Conservation (phyloP, 345 rosid species). For the Murraya paniculata region DNA sequence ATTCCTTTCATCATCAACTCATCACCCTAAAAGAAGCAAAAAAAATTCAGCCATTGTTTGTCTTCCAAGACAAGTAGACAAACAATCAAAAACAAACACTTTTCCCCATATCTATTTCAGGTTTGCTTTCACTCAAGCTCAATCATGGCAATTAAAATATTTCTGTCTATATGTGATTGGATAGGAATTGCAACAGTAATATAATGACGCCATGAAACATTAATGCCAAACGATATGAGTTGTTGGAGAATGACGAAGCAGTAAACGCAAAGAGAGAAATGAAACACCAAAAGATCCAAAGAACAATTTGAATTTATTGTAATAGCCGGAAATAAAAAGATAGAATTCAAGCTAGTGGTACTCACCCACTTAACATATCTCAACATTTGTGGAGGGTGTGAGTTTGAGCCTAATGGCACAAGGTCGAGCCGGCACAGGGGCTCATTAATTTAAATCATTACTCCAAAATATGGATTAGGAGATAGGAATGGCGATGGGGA, state of each 20-base stretch:
- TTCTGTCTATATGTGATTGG: not conserved
- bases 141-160: not conserved
- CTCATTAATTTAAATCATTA: no score
- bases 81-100: not conserved
- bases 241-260: not conserved
- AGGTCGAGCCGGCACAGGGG: no score
- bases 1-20: not conserved
- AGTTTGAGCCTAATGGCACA: no score
- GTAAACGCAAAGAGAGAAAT: no score
- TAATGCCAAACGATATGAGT: not conserved
- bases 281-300: no score
- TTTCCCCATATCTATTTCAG: not conserved
- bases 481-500: no score
- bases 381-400: no score
- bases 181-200: not conserved
- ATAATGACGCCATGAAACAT: not conserved
- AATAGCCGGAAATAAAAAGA: no score
- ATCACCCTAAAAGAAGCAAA: conserved; percentile 12
- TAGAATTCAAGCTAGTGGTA: no score
- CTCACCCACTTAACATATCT: no score
- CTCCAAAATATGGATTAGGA: no score
- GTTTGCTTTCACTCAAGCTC: conserved; percentile 10
- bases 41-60: not conserved
- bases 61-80: conserved; percentile 19
- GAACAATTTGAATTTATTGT: no score